These are phyloP conservation scores for Casuarina equisetifolia DNA, from an alignment of 306 rosid species.

Conservation along the genomic window DNA sequence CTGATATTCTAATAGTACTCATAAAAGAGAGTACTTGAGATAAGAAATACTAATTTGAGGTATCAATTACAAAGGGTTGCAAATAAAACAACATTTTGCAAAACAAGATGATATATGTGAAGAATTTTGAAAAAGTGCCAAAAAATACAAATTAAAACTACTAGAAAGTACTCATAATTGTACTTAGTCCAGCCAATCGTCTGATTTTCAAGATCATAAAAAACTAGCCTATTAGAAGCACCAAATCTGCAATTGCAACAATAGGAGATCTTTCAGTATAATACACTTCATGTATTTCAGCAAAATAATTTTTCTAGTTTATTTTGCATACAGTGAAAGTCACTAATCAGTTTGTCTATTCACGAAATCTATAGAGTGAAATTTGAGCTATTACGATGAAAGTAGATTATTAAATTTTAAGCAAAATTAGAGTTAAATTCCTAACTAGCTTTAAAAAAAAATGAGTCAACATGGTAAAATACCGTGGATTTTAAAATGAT, in stretches of 20 bases:
- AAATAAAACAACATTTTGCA: not conserved
- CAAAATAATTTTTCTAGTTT: not conserved
- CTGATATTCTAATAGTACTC: not conserved
- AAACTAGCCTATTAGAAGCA: constrained; percentile 65
- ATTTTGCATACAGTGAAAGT: too few species aligned
- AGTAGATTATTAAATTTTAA: not conserved
- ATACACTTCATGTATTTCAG: not conserved
- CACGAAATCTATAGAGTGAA: not conserved
- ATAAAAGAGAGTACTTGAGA: not conserved
- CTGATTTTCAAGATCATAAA: constrained; percentile 72
- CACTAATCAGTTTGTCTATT: not conserved
- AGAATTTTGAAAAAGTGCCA: not conserved
- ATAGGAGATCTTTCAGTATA: constrained; percentile 9
- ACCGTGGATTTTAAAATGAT: not conserved
- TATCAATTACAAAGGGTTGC: not conserved
- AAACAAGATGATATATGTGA: not conserved
- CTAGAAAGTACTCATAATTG: constrained; percentile 62
- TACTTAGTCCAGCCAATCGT: constrained; percentile 69
- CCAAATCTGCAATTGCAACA: constrained; percentile 62
- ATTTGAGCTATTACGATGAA: not conserved
- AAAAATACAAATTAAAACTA: constrained; percentile 16
- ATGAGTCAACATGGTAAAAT: not conserved
- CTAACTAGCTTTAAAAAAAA: not conserved
- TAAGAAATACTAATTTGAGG: not conserved
- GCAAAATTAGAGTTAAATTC: not conserved